A percentile compares a stretch with the other conserved stretches of the same genome.
phyloP scores from a whole-genome alignment of 2,329 filamentous ascomycete species.

The Ilyonectria destructans region DNA sequence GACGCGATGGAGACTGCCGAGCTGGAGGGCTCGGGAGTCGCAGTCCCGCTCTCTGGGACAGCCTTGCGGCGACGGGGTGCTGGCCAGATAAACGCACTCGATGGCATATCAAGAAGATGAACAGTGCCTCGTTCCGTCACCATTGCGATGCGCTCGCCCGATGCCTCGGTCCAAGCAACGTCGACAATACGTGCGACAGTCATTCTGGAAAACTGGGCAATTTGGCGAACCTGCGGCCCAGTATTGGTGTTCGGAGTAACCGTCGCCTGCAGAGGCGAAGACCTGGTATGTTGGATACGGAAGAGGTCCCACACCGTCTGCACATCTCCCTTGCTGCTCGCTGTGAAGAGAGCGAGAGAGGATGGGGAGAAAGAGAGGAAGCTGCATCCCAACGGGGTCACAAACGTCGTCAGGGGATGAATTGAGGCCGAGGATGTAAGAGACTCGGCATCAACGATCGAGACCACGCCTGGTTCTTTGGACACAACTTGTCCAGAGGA shows the following conservation, averaged over 20 bases:
- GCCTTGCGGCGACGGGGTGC: conserved; percentile 73
- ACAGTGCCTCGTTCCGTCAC: conserved; percentile 96
- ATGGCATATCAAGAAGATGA: conserved; percentile 90
- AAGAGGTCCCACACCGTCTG: conserved; percentile 88
- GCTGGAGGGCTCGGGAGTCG: conserved; percentile 64
- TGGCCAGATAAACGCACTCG: conserved; percentile 89
- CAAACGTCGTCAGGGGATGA: conserved; percentile 80
- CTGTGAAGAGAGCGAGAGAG: conserved; percentile 82
- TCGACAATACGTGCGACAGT: conserved; percentile 93
- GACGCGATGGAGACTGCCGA: conserved; percentile 80
- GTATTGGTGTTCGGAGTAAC: conserved; percentile 61
- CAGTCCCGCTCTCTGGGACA: conserved; percentile 61
- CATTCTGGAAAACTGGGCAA: conserved; percentile 91
- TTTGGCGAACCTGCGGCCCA: conserved; percentile 81
- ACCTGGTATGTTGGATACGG: conserved; percentile 74
- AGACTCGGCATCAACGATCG: conserved; percentile 79
- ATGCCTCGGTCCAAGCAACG: conserved; percentile 87
- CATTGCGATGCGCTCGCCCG: conserved; percentile 87
- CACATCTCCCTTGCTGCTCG: conserved; percentile 87
- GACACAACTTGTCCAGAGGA: conserved; percentile 69
- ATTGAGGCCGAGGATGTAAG: conserved; percentile 68
- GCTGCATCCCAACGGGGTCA: conserved; percentile 82
- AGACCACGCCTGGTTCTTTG: conserved; percentile 82
- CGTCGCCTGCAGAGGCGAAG: conserved; percentile 71
- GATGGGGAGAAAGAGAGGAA: conserved; percentile 85